Conservation (phyloP, 2,329 filamentous ascomycete species). For the Bipolaris sorokiniana region DNA sequence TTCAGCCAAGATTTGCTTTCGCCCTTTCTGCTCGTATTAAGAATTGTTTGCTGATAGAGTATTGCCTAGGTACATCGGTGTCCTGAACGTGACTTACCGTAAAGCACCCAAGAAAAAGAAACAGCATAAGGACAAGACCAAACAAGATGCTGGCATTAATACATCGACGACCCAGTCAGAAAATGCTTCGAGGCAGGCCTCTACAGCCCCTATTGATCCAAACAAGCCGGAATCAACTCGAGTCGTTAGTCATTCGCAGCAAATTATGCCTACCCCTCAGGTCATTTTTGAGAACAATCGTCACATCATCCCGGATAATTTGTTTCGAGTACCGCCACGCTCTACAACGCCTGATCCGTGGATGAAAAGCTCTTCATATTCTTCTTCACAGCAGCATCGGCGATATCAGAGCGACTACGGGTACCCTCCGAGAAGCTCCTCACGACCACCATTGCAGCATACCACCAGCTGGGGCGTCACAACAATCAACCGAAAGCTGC, state of each 20-base stretch:
- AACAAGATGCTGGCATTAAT: conserved; percentile 25
- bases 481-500: conserved; percentile 83
- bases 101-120: conserved; percentile 73
- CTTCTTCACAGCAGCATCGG: conserved; percentile 43
- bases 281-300: conserved; percentile 94
- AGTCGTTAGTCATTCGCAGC: conserved; percentile 76
- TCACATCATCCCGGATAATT: conserved; percentile 86
- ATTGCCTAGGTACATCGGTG: conserved; percentile 82
- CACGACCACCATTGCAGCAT: conserved; percentile 55
- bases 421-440: conserved; percentile 28
- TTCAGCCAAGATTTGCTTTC: conserved; percentile 43
- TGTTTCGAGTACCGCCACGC: conserved; percentile 69
- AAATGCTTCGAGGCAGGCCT: conserved; percentile 23
- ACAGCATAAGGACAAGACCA: conserved; percentile 41
- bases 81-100: conserved; percentile 93
- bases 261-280: conserved; percentile 77
- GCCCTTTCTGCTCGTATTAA: not conserved
- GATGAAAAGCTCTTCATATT: conserved; percentile 36
- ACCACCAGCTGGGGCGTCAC: conserved; percentile 82
- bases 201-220: conserved; percentile 16
- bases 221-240: conserved; percentile 42
- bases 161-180: conserved; percentile 27
- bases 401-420: conserved; percentile 46
- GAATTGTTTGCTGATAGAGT: conserved; percentile 40
- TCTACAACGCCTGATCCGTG: conserved; percentile 48